These are phyloP conservation scores for Castanospermum australe DNA, from an alignment of 306 rosid species.

Conservation along the genomic window DNA sequence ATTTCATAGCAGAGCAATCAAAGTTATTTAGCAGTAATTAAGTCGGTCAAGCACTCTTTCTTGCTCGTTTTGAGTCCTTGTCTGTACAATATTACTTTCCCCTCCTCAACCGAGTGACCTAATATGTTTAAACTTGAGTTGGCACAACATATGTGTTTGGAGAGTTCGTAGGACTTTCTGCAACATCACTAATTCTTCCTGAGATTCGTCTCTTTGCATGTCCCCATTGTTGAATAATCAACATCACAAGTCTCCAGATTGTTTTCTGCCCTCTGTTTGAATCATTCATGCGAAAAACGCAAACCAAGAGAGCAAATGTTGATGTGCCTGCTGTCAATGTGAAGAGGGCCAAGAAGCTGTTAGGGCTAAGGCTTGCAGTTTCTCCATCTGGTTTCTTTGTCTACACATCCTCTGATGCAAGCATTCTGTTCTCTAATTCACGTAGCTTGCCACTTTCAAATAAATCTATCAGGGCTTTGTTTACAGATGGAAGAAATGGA, in stretches of 20 bases:
- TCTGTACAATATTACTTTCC: neutral
- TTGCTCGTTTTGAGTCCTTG: neutral
- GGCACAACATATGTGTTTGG: neutral
- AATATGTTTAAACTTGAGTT: neutral
- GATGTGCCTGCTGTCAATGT: slow-evolving; percentile 43
- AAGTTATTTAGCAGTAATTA: neutral
- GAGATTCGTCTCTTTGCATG: slow-evolving; percentile 17
- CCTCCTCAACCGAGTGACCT: neutral
- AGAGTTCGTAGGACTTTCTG: neutral
- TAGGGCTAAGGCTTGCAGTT: slow-evolving; percentile 40
- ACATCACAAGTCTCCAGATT: slow-evolving; percentile 18
- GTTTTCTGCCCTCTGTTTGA: neutral
- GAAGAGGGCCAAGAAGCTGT: slow-evolving; percentile 41
- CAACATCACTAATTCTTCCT: slow-evolving; percentile 26
- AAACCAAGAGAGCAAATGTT: slow-evolving; percentile 39
- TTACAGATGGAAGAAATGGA: slow-evolving; percentile 28
- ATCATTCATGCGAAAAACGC: neutral
- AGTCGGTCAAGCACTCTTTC: neutral
- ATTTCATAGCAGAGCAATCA: neutral
- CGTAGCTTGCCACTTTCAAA: slow-evolving; percentile 32
- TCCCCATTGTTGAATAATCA: slow-evolving; percentile 30
- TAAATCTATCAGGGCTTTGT: slow-evolving; percentile 35
- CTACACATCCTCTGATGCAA: slow-evolving; percentile 37
- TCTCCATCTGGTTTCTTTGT: neutral
- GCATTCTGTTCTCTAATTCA: slow-evolving; percentile 37